Percentiles rank a stretch among this genome's conserved stretches.
Conservation (phyloP, 768 basidiomycete genomes). For the Boletus fagicola region DNA sequence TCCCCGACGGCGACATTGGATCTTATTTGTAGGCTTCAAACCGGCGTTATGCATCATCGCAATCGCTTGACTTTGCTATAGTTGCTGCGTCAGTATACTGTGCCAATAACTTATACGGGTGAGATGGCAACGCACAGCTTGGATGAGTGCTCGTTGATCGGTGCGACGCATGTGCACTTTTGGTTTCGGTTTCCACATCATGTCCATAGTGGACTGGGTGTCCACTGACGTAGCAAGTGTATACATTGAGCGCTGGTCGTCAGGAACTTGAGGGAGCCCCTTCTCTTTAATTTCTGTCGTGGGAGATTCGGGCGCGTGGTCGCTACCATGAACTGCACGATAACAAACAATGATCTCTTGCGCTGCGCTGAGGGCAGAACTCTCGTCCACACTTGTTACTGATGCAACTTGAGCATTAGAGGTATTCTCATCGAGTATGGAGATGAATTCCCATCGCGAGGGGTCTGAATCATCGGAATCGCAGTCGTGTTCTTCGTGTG, state of each 20-base stretch:
- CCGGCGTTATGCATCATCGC: slow-evolving; percentile 29
- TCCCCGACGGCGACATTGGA: slow-evolving; percentile 45
- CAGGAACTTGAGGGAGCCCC: slow-evolving; percentile 16
- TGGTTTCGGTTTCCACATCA: slow-evolving; percentile 33
- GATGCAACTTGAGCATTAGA: slow-evolving; percentile 1
- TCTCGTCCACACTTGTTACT: not conserved
- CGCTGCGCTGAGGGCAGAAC: slow-evolving; percentile 18
- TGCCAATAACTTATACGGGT: not conserved
- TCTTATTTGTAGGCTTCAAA: slow-evolving; percentile 28
- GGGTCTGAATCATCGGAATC: slow-evolving; percentile 1
- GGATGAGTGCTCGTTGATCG: slow-evolving; percentile 35
- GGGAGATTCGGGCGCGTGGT: not conserved
- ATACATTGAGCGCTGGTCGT: slow-evolving; percentile 29
- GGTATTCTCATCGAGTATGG: not conserved
- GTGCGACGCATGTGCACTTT: slow-evolving; percentile 37
- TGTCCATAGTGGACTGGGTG: slow-evolving; percentile 23
- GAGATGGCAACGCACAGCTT: slow-evolving; percentile 38
- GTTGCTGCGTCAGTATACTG: not conserved
- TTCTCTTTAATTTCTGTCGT: slow-evolving; percentile 14
- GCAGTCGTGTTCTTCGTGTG: slow-evolving; percentile 13
- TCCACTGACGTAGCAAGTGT: slow-evolving; percentile 19
- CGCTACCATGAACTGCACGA: slow-evolving; percentile 11
- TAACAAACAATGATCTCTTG: slow-evolving; percentile 23
- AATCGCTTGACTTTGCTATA: slow-evolving; percentile 27
- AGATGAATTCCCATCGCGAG: slow-evolving; percentile 14